A percentile compares a stretch with the other conserved stretches of the same genome.
Conservation (phyloP, 192 early-diverging fungal species). For the Mortierella alpina region DNA sequence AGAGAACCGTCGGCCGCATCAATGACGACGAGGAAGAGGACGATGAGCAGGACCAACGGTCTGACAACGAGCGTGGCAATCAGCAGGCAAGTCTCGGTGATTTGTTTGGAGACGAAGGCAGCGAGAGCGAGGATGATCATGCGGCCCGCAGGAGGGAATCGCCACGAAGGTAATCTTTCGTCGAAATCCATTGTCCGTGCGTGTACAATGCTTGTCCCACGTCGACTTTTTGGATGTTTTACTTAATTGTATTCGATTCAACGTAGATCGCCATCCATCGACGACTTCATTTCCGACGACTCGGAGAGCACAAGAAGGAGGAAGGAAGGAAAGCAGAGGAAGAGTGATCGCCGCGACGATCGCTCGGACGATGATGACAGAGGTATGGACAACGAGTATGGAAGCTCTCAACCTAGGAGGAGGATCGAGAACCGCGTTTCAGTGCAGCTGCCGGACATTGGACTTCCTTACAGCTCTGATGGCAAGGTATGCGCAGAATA, state of each 20-base stretch:
- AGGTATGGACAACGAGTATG: constrained; percentile 30
- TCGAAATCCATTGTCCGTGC: too few relatives aligned
- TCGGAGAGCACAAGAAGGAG: constrained; percentile 28
- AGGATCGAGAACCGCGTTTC: constrained; percentile 37
- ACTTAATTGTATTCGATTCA: background rate
- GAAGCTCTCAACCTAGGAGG: constrained; percentile 8
- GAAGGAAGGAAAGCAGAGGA: constrained; percentile 39
- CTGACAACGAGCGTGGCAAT: constrained; percentile 1
- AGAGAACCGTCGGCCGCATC: constrained; percentile 30
- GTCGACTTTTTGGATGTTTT: background rate
- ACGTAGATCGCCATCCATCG: constrained; percentile 30
- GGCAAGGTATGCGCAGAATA: constrained; percentile 22
- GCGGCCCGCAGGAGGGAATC: constrained; percentile 1
- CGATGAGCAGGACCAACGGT: constrained; percentile 9
- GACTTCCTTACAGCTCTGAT: constrained; percentile 40
- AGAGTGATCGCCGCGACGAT: constrained; percentile 21
- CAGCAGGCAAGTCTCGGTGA: constrained; percentile 16
- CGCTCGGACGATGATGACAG: constrained; percentile 30
- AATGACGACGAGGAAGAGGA: constrained; percentile 33
- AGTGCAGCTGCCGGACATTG: constrained; percentile 43
- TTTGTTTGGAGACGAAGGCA: constrained; percentile 43
- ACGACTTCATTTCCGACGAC: constrained; percentile 38
- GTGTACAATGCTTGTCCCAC: too few relatives aligned
- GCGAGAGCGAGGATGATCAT: constrained; percentile 31
- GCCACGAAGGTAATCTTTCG: constrained; percentile 15